Evolutionary conservation across 2,329 filamentous ascomycete species (phyloP), one percentile per base, ranked within the genome.

Genomic region (Ceratocystis diversiconidia): DNA sequence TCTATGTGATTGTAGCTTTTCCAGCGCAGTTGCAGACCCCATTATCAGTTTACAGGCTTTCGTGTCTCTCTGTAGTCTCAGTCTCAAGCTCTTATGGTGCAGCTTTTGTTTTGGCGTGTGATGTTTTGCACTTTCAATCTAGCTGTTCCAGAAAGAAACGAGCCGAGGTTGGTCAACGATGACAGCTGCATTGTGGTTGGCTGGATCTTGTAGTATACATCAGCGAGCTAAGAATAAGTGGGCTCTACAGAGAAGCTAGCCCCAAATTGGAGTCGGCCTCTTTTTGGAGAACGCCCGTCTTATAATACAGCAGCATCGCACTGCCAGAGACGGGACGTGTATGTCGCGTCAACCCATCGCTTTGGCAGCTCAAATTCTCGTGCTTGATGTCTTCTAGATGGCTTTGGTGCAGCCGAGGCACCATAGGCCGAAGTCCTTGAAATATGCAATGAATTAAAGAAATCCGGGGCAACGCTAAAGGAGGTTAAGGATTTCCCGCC

Each of bases 81-180:
- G 10, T 15, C 36, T 41, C 36, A 4, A 41, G 36, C 36, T 41
- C 36, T 41, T 15, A 1, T 19, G 41, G n/a, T 36, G 61, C 43
- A 50, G 19, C 43, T 50, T 30, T 30, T 62, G 32, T 10, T 12
- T 61, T 8, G 28, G 30, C 28, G n/a, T 19, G 7, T 10, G 52
- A 57, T 30, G 52, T 50, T 63, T 55, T 50, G 46, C 62, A 41
- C 62, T 5, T 63, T n/a, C 19, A 52, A 22, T 52, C 62, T 22
- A 41, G 10, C 8, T 60, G 8, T 64, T 41, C 10, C 36, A 60
- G 41, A 61, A 36, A 41, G 19, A 55, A 65, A 66, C 57, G 52
- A 66, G 61, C 65, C 65, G 65, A 66, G 65, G 65, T 66, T 64
- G 61, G 61, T 63, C 36, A 65, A 64, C 55, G 25, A 48, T 57